phyloP scores from a whole-genome alignment of 2,329 filamentous ascomycete species.

The Lizonia empirigonia region DNA sequence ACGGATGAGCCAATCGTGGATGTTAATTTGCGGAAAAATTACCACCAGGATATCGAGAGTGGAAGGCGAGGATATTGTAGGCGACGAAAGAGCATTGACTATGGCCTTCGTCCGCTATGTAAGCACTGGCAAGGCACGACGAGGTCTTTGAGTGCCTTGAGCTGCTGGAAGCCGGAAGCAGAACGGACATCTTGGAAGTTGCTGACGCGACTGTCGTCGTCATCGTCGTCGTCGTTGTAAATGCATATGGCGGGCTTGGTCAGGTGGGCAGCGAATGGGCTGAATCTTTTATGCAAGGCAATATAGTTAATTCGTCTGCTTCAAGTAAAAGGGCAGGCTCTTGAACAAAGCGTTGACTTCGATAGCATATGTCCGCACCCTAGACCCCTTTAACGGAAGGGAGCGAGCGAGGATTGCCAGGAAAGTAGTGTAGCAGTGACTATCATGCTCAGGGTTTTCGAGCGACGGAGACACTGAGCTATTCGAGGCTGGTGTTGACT shows the following conservation, averaged over 20 bases:
- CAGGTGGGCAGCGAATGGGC: not conserved
- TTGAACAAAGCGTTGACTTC: too few species aligned
- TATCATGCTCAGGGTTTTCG: not conserved
- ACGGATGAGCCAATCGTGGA: slow-evolving; percentile 1
- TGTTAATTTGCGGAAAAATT: not conserved
- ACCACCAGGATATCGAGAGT: not conserved
- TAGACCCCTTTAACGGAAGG: too few species aligned
- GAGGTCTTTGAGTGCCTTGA: not conserved
- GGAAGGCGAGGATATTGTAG: not conserved
- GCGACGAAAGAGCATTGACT: not conserved
- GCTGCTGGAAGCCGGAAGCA: not conserved
- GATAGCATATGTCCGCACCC: too few species aligned
- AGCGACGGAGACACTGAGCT: not conserved
- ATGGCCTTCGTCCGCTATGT: not conserved
- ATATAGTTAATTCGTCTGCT: not conserved
- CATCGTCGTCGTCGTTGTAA: not conserved
- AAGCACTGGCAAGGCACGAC: not conserved
- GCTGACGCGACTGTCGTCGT: not conserved
- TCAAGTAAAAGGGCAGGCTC: too few species aligned
- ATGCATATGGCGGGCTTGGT: not conserved
- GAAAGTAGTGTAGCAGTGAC: not conserved
- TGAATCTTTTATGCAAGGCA: not conserved
- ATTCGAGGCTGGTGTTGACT: not conserved
- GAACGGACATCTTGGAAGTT: not conserved
- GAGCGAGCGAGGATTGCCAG: not conserved